These are phyloP conservation scores for Pseudogymnoascus sp. DNA, from an alignment of 2,329 filamentous ascomycete species.

Conservation along the genomic window DNA sequence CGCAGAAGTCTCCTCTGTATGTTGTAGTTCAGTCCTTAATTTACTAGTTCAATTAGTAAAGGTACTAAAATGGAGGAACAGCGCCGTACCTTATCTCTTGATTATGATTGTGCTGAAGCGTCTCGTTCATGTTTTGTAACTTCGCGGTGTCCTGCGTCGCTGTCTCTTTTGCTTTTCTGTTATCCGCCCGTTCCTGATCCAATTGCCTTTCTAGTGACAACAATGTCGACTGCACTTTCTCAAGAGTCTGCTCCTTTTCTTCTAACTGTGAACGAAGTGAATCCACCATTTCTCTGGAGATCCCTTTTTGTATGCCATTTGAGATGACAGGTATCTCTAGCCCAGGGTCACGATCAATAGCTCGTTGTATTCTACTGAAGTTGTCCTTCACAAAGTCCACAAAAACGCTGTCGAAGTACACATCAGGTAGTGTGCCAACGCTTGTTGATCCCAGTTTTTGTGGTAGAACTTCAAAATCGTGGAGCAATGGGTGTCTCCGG, in stretches of 20 bases:
- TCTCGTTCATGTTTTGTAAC: slow-evolving; percentile 51
- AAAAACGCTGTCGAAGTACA: slow-evolving; percentile 79
- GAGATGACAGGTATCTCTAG: slow-evolving; percentile 74
- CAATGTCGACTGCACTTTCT: slow-evolving; percentile 40
- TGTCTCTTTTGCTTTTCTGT: slow-evolving; percentile 56
- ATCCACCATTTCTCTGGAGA: slow-evolving; percentile 91
- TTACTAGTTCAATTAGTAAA: slow-evolving; percentile 20
- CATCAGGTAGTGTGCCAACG: slow-evolving; percentile 58
- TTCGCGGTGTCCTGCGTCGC: slow-evolving; percentile 43
- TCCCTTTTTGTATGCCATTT: slow-evolving; percentile 76
- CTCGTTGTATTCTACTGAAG: slow-evolving; percentile 74
- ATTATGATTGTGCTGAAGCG: slow-evolving; percentile 62
- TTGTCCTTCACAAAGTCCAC: slow-evolving; percentile 95
- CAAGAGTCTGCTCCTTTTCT: slow-evolving; percentile 53
- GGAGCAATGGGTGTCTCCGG: slow-evolving; percentile 67
- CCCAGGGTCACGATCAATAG: slow-evolving; percentile 84
- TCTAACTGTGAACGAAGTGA: slow-evolving; percentile 69
- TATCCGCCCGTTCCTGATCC: slow-evolving; percentile 67
- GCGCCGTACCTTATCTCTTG: slow-evolving; percentile 49
- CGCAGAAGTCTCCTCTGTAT: slow-evolving; percentile 28
- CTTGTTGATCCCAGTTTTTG: slow-evolving; percentile 53
- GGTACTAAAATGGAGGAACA: background rate
- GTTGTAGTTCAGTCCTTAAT: slow-evolving; percentile 30
- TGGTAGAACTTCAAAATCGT: slow-evolving; percentile 82
- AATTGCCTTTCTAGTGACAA: slow-evolving; percentile 46